phyloP scores from a whole-genome alignment of 306 rosid genomes.

The Malus orientalis region DNA sequence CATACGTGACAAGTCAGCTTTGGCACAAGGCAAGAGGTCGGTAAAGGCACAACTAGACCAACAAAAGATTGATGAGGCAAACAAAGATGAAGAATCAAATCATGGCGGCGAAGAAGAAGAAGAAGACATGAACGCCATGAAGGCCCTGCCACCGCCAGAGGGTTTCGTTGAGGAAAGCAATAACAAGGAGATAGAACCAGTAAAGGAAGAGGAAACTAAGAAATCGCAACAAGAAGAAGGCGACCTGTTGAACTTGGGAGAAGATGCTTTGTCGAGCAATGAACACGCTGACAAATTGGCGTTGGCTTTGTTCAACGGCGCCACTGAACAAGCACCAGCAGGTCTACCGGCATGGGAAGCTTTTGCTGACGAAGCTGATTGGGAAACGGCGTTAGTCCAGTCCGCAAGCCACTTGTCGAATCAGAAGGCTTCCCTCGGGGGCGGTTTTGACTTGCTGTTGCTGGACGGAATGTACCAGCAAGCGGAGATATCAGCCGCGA shows the following conservation, averaged over 20 bases:
- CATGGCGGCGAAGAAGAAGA: slow-evolving; percentile 28
- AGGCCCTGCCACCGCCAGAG: slow-evolving; percentile 69
- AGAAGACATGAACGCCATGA: slow-evolving; percentile 43
- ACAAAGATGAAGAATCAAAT: neutral
- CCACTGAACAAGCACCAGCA: neutral
- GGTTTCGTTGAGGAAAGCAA: slow-evolving; percentile 6
- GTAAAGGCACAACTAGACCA: neutral
- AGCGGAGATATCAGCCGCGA: slow-evolving; percentile 20
- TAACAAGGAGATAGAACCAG: neutral
- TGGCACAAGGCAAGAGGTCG: slow-evolving; percentile 20
- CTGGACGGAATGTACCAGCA: slow-evolving; percentile 82
- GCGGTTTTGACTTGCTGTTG: slow-evolving; percentile 66
- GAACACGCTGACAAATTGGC: slow-evolving; percentile 46
- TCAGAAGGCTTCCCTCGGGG: slow-evolving; percentile 48
- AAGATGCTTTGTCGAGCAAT: slow-evolving; percentile 27
- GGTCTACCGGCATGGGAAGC: slow-evolving; percentile 54
- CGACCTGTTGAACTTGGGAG: slow-evolving; percentile 66
- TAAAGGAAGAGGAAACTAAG: slow-evolving; percentile 19
- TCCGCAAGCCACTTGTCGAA: slow-evolving; percentile 43
- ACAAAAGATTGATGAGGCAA: neutral
- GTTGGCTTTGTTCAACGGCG: slow-evolving; percentile 69
- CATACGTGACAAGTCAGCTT: slow-evolving; percentile 47
- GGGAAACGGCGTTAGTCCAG: slow-evolving; percentile 79
- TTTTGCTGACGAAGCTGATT: slow-evolving; percentile 53
- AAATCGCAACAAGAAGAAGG: slow-evolving; percentile 26